Evolutionary conservation across 768 basidiomycete species (phyloP).

Genomic region (Suillus occidentalis): DNA sequence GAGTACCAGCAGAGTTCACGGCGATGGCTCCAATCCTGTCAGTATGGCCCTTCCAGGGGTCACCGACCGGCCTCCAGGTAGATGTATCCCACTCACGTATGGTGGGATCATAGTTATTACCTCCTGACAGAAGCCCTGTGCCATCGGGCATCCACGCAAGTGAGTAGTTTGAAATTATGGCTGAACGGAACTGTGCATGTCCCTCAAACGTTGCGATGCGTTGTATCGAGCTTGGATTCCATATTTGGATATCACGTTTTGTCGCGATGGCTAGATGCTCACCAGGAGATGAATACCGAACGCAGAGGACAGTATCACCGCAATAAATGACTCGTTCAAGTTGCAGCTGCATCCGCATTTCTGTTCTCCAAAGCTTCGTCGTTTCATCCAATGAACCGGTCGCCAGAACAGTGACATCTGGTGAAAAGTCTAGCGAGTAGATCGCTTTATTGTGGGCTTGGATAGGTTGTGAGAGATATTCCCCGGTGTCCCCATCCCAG

Average conservation of each 20-base stretch:
- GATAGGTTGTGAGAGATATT: background rate
- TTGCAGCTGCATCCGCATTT: background rate
- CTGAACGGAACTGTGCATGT: background rate
- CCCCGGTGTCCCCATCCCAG: background rate
- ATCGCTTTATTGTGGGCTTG: background rate
- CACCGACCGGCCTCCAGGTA: constrained; percentile 30
- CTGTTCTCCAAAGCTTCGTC: background rate
- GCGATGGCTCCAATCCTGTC: constrained; percentile 32
- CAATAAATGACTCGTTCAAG: background rate
- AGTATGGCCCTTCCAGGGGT: constrained; percentile 30
- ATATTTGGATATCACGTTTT: background rate
- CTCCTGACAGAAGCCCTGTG: constrained; percentile 25
- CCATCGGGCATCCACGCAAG: constrained; percentile 32
- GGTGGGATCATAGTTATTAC: constrained; percentile 23
- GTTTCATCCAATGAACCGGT: background rate
- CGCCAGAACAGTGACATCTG: background rate
- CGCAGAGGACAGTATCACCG: background rate
- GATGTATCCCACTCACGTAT: constrained; percentile 32
- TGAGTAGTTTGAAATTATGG: background rate
- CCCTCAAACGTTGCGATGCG: background rate
- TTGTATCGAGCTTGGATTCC: background rate
- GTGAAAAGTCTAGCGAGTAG: background rate
- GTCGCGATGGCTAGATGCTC: background rate
- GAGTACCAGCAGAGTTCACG: constrained; percentile 30
- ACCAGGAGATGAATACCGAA: background rate